These are phyloP conservation scores for Aspergillus sp. DNA, from an alignment of 2,329 filamentous ascomycete genomes.

Conservation along the genomic window DNA sequence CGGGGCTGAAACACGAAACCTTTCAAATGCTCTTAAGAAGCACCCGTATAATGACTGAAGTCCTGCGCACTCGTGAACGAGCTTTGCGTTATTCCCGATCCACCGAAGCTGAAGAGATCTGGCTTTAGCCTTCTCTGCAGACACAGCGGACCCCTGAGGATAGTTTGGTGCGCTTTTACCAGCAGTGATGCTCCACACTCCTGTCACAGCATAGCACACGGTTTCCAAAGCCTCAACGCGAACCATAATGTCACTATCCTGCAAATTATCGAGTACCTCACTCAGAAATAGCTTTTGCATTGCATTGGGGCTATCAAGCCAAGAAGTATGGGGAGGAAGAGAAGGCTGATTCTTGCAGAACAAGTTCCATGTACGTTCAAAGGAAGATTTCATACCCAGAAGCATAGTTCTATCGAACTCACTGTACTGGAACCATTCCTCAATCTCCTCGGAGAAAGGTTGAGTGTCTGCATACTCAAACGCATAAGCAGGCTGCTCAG, in stretches of 20 bases:
- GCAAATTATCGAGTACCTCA: conserved; percentile 37
- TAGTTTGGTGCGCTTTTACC: conserved; percentile 41
- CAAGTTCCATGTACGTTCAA: conserved; percentile 72
- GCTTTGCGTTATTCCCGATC: conserved; percentile 44
- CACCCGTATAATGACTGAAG: conserved; percentile 38
- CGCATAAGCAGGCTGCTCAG: conserved; percentile 75
- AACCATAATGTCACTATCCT: conserved; percentile 38
- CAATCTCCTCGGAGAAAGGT: conserved; percentile 79
- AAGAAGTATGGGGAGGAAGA: conserved; percentile 51
- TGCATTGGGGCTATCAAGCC: conserved; percentile 65
- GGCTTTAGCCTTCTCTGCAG: conserved; percentile 45
- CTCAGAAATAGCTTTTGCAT: conserved; percentile 44
- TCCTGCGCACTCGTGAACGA: conserved; percentile 38
- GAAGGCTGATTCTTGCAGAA: conserved; percentile 42
- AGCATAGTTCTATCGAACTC: conserved; percentile 81
- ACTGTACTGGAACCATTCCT: conserved; percentile 97
- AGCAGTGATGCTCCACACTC: conserved; percentile 69
- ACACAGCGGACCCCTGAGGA: conserved; percentile 33
- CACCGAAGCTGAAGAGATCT: conserved; percentile 49
- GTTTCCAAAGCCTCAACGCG: conserved; percentile 49
- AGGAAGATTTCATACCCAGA: conserved; percentile 71
- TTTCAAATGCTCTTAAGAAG: conserved; percentile 41
- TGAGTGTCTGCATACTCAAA: conserved; percentile 77
- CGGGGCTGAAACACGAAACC: conserved; percentile 27
- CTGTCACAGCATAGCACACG: conserved; percentile 59